Base-by-base conservation (phyloP, 495 filamentous ascomycete genomes). In the Pseudoneurospora amorphoporcata region DNA sequence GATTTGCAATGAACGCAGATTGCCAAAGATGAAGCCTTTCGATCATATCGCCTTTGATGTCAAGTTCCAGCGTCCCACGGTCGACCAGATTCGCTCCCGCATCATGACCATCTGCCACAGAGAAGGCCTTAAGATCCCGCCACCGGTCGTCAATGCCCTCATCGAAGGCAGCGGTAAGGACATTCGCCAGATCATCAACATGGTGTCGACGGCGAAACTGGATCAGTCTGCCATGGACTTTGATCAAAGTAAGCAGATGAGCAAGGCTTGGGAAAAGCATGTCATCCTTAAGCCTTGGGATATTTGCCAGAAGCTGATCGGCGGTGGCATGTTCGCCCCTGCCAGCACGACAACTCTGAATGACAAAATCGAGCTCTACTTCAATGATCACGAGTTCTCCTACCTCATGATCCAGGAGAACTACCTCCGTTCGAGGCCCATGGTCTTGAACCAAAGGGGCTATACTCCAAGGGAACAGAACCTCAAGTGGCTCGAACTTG, bases 361-460 rank as follows among this genome's bases (percentile, higher is more conserved):
- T 77, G 94, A 99, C 79, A 99, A 99, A 83, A 94, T 94, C 72
- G 94, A 98, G 82, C 89, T 99, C 2, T 99, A 99, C 82, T 99
- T 99, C 86, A 97, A 98, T 78, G 95, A 99, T 75, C 95, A 98
- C 76, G 95, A 99, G 76, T 95, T 98, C 80, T 97, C 92, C 77
- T 92, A 90, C 76, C 81, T 99, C 69, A 98, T 99, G 96, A 88
- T 99, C 72, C 95, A 99, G 79, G 95, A 99, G 80, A 98, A 99
- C 76, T 99, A 98, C 76, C 84, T 99, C 4, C 90, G 88, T 70
- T 94, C 94, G 0, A 91, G 87, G 61, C 96, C 95, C 16, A 84
- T 87, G 9, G 85, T 87, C 12, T 81, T 92, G 3, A 85, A 80
- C 68, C 79, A 82, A 37, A 89, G 88, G 72, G 90, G 89, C 19